A percentile compares a stretch with the other conserved stretches of the same genome.
Evolutionary conservation across 192 early-diverging fungal genomes (phyloP).

Genomic region (Kickxella alabastrina): DNA sequence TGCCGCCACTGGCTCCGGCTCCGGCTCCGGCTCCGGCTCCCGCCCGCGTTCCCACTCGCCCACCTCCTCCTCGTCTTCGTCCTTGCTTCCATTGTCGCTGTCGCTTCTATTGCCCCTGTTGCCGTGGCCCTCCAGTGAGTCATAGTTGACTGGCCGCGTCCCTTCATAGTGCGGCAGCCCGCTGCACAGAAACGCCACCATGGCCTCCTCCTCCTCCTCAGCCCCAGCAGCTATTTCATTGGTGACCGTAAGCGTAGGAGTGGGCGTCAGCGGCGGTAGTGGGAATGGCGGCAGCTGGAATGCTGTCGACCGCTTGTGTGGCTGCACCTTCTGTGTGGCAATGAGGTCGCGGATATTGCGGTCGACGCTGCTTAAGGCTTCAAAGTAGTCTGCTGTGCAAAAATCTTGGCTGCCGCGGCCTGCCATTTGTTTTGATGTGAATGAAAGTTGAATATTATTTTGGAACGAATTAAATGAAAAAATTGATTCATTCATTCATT

Average conservation of each 20-base stretch:
- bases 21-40: neutral
- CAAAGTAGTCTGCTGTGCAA: slow-evolving; percentile 23
- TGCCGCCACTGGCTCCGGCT: slow-evolving; percentile 3
- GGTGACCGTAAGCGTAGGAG: no score
- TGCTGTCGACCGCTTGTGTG: neutral
- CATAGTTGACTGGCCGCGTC: slow-evolving; percentile 22
- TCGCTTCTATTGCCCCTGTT: neutral
- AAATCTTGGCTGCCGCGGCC: slow-evolving; percentile 2
- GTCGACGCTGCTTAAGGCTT: slow-evolving; percentile 33
- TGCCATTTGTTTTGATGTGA: neutral
- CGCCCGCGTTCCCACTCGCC: slow-evolving; percentile 13
- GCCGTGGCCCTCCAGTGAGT: slow-evolving; percentile 4
- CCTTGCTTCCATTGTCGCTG: slow-evolving; percentile 11
- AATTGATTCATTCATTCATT: no score
- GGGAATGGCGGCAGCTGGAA: no score
- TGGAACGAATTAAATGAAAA: no score
- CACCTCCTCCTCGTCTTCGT: no score
- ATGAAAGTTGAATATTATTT: no score
- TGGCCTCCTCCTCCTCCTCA: slow-evolving; percentile 33
- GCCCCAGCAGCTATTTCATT: no score
- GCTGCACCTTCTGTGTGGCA: neutral
- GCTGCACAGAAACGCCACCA: slow-evolving; percentile 42
- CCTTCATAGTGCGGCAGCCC: slow-evolving; percentile 45
- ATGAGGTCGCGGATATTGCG: slow-evolving; percentile 35
- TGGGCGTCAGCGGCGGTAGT: no score